Conservation (phyloP, 2,329 filamentous ascomycete genomes). For the Cercospora sesami region DNA sequence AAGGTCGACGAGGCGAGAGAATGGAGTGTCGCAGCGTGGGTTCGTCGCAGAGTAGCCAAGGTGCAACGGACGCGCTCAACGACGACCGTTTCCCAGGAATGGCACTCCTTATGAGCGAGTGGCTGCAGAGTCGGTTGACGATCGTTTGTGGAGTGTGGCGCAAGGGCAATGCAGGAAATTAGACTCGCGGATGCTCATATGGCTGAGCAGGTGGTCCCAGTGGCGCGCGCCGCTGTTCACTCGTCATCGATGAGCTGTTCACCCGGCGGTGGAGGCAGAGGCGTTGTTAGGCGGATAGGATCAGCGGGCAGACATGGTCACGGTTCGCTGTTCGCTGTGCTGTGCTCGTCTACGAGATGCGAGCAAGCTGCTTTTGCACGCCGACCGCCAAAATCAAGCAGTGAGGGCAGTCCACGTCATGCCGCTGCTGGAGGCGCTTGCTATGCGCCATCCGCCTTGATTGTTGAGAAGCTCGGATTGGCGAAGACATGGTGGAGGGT, state of each 20-base stretch:
- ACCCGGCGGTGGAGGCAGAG: background rate
- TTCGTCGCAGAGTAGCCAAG: background rate
- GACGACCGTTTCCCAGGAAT: background rate
- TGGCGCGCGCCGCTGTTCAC: background rate
- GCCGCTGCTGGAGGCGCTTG: background rate
- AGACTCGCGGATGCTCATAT: background rate
- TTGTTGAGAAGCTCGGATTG: background rate
- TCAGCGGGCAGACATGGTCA: background rate
- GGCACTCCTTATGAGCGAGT: slow-evolving; percentile 5
- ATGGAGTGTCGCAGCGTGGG: background rate
- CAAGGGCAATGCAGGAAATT: slow-evolving; percentile 7
- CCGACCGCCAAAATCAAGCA: background rate
- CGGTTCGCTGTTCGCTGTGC: background rate
- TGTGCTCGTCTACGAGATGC: background rate
- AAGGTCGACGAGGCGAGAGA: background rate
- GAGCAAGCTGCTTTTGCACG: background rate
- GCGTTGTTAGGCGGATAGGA: background rate
- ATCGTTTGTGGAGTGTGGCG: slow-evolving; percentile 5
- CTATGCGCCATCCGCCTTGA: background rate
- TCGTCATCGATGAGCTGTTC: slow-evolving; percentile 7
- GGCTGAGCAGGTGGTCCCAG: slow-evolving; percentile 6
- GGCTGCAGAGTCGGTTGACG: background rate
- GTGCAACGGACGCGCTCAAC: background rate
- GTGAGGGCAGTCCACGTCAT: background rate
- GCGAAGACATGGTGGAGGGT: background rate